Evolutionary conservation across 352 stramenopile genomes (phyloP), one percentile per base, ranked within the genome.

Genomic region (Globisporangium paroecandrum): DNA sequence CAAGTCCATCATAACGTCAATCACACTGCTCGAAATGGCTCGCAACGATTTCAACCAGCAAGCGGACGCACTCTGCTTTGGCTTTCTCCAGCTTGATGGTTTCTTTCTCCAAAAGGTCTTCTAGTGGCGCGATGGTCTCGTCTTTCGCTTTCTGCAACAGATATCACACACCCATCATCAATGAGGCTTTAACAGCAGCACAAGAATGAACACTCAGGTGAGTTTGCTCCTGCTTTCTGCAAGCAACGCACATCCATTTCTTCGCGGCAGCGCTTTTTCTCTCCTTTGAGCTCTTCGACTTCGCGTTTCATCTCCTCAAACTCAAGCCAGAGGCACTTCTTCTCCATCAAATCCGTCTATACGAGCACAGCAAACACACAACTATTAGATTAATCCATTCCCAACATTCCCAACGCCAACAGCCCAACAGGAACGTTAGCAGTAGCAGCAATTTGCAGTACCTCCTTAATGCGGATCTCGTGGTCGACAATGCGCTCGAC

Each of bases 271-370:
- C 73, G 72, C 55, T 89, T 81, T 60, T 93, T 94, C 43, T 91
- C 77, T 13, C 66, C 65, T 47, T 91, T 93, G 1, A 94, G 63
- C 59, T 83, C 75, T 38, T 91, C 76, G 3, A 94, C 83, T 34
- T 94, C 66, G 0, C 62, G 62, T 65, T 93, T 93, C 34, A 80
- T 79, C 34, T 94, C 78, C 60, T 95, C 83, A 64, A 94, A 93
- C 62, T 93, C 75, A 29, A 96, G 82, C 89, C 87, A 96, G 38
- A 94, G 47, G 27, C 86, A 89, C 49, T 95, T 95, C 62, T 94
- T 93, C 74, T 96, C 81, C 82, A 96, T 93, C 58, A 94, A 66
- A 10, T 77, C 74, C 12, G 87, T 94, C 82, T 94, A 69, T 13
- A 72, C 18, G 3, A 24, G 18, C 27, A 32, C 25, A 24, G 7